Evolutionary conservation across 2,329 filamentous ascomycete genomes (phyloP).

Genomic region (Hymenoscyphus fraxineus): DNA sequence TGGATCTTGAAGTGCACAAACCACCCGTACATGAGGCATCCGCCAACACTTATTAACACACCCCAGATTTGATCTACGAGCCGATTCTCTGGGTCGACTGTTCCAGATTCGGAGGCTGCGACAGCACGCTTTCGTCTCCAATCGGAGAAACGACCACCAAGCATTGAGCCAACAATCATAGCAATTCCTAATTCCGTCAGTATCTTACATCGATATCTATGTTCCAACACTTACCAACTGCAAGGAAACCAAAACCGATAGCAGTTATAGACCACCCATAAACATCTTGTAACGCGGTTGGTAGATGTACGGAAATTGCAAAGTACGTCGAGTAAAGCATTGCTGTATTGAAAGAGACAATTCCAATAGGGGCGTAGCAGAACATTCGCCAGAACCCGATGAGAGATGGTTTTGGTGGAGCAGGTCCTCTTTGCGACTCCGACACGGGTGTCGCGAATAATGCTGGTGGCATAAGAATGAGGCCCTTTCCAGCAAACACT

Average conservation of each 20-base stretch:
- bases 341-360: constrained; percentile 10
- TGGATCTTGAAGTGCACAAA: constrained; percentile 8
- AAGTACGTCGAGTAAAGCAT: constrained; percentile 10
- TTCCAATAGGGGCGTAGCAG: constrained; percentile 7
- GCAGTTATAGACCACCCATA: constrained; percentile 8
- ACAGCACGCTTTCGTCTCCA: constrained; percentile 7
- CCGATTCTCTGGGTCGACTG: constrained; percentile 9
- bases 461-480: constrained; percentile 2
- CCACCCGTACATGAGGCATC: constrained; percentile 8
- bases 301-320: constrained; percentile 8
- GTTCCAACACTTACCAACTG: constrained; percentile 1
- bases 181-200: neutral
- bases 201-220: neutral
- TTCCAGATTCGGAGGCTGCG: neutral
- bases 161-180: constrained; percentile 8
- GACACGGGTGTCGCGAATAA: constrained; percentile 4
- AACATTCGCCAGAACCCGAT: constrained; percentile 9
- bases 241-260: constrained; percentile 9
- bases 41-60: constrained; percentile 7
- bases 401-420: constrained; percentile 4
- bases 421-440: constrained; percentile 6
- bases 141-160: constrained; percentile 6
- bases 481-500: constrained; percentile 3
- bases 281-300: constrained; percentile 4
- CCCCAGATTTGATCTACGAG: constrained; percentile 10